Evolutionary conservation across 805 yeast species (phyloP), one percentile per base, ranked within the genome.

Genomic region (Monosporozyma solicola): DNA sequence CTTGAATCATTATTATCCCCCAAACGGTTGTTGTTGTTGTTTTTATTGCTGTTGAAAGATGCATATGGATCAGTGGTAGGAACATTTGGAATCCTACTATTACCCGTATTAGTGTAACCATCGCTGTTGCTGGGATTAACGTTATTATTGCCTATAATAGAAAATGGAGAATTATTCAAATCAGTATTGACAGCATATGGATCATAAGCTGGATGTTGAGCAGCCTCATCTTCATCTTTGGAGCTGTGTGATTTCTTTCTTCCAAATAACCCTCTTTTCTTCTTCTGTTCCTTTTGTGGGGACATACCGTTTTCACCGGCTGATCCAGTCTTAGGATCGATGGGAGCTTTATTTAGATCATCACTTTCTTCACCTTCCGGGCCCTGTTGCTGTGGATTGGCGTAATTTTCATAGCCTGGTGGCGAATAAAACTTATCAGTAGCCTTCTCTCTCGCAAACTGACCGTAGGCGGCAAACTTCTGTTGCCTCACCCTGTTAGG

Each of bases 381-480:
- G 11, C 11, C 43, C 6, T 50, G 48, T 9, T 35, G 43, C n/a
- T 29, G 41, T 6, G 59, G 60, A 20, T 47, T 55, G 11, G 69
- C 68, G 45, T 60, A 59, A 43, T 62, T 58, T 45, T 68, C 71
- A 55, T 72, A 72, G 1, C 75, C 75, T 48, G 66, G 63, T 16
- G 77, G 77, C 1, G 76, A 74, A 54, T 68, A 71, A 32, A 66
- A 64, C 47, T 66, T 65, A 50, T 67, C 67, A 37, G 64, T 61
- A 3, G 65, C 62, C 50, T 67, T 69, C 25, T 75, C 77, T 53
- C 70, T 70, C 5, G 82, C 79, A 61, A 68, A 75, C 27, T 72
- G 70, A 1, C 74, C 70, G 56, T 78, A 80, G 4, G 81, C 81
- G 32, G 74, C 70, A 64, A 80, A 74, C 55, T 74, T 71, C 57